Conservation (phyloP, 2,329 filamentous ascomycete genomes). For the Dactylella cylindrospora region DNA sequence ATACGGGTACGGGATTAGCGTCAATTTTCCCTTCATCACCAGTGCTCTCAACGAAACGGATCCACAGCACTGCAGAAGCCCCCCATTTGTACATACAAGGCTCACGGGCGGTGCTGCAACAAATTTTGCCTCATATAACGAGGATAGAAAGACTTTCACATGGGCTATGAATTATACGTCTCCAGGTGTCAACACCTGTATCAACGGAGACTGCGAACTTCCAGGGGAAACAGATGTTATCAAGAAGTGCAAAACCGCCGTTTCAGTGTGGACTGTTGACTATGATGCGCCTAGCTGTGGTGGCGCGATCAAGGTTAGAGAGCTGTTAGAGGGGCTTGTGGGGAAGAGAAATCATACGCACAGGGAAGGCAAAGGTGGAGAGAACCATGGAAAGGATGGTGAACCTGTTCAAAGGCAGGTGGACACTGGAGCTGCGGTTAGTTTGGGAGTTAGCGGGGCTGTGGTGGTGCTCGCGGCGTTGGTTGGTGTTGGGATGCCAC, state of each 20-base stretch:
- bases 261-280: conserved; percentile 58
- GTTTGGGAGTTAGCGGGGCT: conserved; percentile 5
- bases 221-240: conserved; percentile 58
- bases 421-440: conserved; percentile 16
- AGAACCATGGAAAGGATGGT: not conserved
- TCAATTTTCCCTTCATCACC: conserved; percentile 57
- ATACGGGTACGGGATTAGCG: conserved; percentile 58
- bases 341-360: conserved; percentile 2
- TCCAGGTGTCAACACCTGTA: conserved; percentile 56
- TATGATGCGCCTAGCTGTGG: conserved; percentile 55
- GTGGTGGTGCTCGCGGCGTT: too few relatives aligned
- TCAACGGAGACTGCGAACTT: conserved; percentile 59
- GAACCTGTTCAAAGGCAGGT: not conserved
- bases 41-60: conserved; percentile 50
- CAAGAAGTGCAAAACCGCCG: conserved; percentile 53
- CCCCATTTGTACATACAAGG: conserved; percentile 56
- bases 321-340: conserved; percentile 26
- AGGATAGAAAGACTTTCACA: conserved; percentile 54
- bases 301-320: conserved; percentile 13
- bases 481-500: too few relatives aligned
- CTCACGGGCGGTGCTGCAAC: conserved; percentile 58
- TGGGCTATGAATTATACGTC: conserved; percentile 53
- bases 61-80: conserved; percentile 51
- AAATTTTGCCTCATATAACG: conserved; percentile 56
- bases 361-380: not conserved